Evolutionary conservation across 164 flowering plant species (phyloP).

Genomic region (Macadamia integrifolia): DNA sequence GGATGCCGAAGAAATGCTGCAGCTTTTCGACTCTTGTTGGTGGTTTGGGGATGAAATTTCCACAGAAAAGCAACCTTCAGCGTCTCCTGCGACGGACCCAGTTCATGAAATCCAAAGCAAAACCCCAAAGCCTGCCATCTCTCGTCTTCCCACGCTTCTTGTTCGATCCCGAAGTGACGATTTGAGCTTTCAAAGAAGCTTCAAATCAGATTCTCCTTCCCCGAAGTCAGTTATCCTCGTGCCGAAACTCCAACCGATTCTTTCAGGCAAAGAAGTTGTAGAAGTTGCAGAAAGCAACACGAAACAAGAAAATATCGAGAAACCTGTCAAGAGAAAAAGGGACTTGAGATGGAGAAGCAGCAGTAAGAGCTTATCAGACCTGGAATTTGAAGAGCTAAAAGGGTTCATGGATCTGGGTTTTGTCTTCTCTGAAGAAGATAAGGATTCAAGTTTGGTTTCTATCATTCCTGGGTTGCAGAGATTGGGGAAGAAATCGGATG

Average conservation of each 20-base stretch:
- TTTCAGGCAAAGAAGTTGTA: slow-evolving; percentile 39
- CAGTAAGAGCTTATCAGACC: slow-evolving; percentile 72
- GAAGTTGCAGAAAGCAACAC: not conserved
- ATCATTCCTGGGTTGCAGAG: slow-evolving; percentile 73
- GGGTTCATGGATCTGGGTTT: slow-evolving; percentile 90
- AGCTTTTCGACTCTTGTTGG: slow-evolving; percentile 43
- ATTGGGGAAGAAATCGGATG: slow-evolving; percentile 26
- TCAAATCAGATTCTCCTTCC: slow-evolving; percentile 9
- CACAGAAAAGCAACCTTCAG: slow-evolving; percentile 9
- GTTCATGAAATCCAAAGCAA: slow-evolving; percentile 11
- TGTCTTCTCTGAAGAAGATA: slow-evolving; percentile 61
- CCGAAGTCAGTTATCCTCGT: slow-evolving; percentile 30
- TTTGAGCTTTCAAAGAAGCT: slow-evolving; percentile 21
- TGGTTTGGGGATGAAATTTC: slow-evolving; percentile 34
- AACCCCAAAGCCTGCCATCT: slow-evolving; percentile 9
- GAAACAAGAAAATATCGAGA: not conserved
- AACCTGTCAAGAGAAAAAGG: not conserved
- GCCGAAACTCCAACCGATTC: slow-evolving; percentile 38
- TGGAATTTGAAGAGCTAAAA: slow-evolving; percentile 72
- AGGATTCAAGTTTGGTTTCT: slow-evolving; percentile 45
- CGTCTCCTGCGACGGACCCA: slow-evolving; percentile 11
- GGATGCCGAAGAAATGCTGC: slow-evolving; percentile 33
- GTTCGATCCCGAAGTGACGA: slow-evolving; percentile 42
- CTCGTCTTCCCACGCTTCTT: slow-evolving; percentile 21
- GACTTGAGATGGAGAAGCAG: slow-evolving; percentile 19